A percentile compares a stretch with the other conserved stretches of the same genome.
Evolutionary conservation across 2,329 filamentous ascomycete genomes (phyloP).

Genomic region (Kalaharituber pfeilii): DNA sequence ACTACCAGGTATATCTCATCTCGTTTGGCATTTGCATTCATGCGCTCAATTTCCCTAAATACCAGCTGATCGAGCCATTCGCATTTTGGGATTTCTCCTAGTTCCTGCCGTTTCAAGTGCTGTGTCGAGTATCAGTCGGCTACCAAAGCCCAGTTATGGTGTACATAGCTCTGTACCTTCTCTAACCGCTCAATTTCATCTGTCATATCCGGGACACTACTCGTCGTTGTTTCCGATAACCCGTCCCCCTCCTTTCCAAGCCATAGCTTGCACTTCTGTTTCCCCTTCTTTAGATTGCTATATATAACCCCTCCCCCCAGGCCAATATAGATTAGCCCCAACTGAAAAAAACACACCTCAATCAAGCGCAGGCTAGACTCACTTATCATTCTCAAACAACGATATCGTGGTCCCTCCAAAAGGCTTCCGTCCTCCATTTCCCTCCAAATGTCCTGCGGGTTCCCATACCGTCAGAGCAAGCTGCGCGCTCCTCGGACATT

Average conservation of each 20-base stretch:
- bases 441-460: constrained; percentile 50
- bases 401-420: constrained; percentile 87
- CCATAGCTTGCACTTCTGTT: constrained; percentile 79
- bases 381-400: constrained; percentile 85
- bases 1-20: constrained; percentile 69
- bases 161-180: constrained; percentile 30
- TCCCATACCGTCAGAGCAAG: constrained; percentile 94
- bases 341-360: neutral
- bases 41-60: constrained; percentile 73
- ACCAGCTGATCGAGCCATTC: constrained; percentile 94
- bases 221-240: constrained; percentile 60
- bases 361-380: neutral
- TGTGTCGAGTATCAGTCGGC: too few species aligned
- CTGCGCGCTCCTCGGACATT: constrained; percentile 62
- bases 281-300: constrained; percentile 58
- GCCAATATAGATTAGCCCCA: neutral
- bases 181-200: constrained; percentile 82
- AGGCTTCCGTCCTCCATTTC: constrained; percentile 36
- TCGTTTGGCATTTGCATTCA: constrained; percentile 20
- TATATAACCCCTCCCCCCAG: constrained; percentile 1
- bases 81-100: constrained; percentile 83
- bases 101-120: constrained; percentile 84
- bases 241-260: constrained; percentile 72
- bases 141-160: too few species aligned
- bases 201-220: constrained; percentile 47